Base-by-base conservation (phyloP, 2,329 filamentous ascomycete genomes). In the Elsinoe perseae region DNA sequence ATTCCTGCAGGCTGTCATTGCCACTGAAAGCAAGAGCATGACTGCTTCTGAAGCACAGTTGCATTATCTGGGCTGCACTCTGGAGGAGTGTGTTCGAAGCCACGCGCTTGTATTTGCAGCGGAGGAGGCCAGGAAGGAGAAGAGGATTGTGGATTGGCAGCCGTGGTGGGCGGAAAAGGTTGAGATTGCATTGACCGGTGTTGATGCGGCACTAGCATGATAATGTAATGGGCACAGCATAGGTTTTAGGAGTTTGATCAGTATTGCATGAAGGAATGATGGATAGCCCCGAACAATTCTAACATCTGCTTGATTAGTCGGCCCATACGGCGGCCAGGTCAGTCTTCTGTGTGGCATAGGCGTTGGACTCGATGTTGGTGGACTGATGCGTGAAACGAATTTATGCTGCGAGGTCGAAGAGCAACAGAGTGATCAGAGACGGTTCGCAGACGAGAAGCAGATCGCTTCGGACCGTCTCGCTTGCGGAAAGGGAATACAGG, bases 21-120 rank as follows among this genome's bases (percentile, higher is more conserved):
- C 81, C 3, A 89, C 95, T 43, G 87, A 90, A 69, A 85, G 84
- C 60, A 77, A 82, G 58, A 80, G 77, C 0, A 82, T 84, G 81
- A 71, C 75, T 25, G 85, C 87, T 0, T 73, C 78, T 38, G 79
- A 79, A 59, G 91, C 91, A 1, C 92, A 97, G 76, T 76, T 77
- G 57, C 76, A 83, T 65, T 82, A 85, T 66, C 76, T 97, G 23
- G 90, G 89, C 0, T 95, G 89, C 70, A 87, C 85, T 10, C 73
- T 95, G 6, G 89, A 95, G 57, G 93, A 97, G 66, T 82, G 86
- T 1, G 79, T 97, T n/a, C 79, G 86, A 50, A 95, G 89, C 65
- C 93, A 97, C 72, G 91, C 87, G 1, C 81, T 93, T 72, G 92
- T 96, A 0, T 98, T 96, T 75, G 91, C 89, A 21, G 93, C 92